phyloP scores from a whole-genome alignment of 768 basidiomycete species.

The Pholiota microspora region DNA sequence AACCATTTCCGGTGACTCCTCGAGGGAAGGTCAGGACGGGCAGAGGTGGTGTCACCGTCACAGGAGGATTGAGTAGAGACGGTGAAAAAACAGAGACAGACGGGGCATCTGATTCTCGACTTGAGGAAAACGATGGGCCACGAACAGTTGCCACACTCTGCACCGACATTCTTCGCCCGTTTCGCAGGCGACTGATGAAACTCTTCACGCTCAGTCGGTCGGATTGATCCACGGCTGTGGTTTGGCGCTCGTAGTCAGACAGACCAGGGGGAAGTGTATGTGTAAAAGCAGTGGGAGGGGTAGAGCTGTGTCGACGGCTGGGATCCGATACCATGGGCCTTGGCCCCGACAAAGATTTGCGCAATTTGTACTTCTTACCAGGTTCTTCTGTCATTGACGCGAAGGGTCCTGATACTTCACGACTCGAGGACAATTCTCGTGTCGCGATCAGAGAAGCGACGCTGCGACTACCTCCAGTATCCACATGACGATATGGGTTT shows the following conservation, averaged over 20 bases:
- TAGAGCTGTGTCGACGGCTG: conserved; percentile 13
- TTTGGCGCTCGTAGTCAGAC: conserved; percentile 14
- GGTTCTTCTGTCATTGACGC: conserved; percentile 12
- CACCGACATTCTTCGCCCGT: conserved; percentile 9
- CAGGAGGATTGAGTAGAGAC: conserved; percentile 26
- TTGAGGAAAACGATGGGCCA: conserved; percentile 2
- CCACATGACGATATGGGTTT: not conserved
- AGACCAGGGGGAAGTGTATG: not conserved
- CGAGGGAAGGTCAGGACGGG: conserved; percentile 15
- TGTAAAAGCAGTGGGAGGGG: conserved; percentile 15
- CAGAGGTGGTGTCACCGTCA: conserved; percentile 10
- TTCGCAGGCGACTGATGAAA: conserved; percentile 18
- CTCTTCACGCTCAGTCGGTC: conserved; percentile 17
- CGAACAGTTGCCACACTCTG: conserved; percentile 15
- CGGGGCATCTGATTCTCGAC: conserved; percentile 7
- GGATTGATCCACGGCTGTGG: conserved; percentile 8
- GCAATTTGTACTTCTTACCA: conserved; percentile 3
- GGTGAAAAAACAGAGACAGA: conserved; percentile 16
- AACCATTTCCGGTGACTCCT: conserved; percentile 13
- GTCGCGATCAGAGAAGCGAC: conserved; percentile 14
- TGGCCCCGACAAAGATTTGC: conserved; percentile 14
- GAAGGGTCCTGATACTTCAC: conserved; percentile 8
- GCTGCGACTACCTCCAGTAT: conserved; percentile 12
- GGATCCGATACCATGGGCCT: conserved; percentile 6
- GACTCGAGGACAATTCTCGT: conserved; percentile 14